Percentiles rank a stretch among this genome's conserved stretches.
phyloP scores from a whole-genome alignment of 2,329 filamentous ascomycete genomes.

The Penicillium sp. region DNA sequence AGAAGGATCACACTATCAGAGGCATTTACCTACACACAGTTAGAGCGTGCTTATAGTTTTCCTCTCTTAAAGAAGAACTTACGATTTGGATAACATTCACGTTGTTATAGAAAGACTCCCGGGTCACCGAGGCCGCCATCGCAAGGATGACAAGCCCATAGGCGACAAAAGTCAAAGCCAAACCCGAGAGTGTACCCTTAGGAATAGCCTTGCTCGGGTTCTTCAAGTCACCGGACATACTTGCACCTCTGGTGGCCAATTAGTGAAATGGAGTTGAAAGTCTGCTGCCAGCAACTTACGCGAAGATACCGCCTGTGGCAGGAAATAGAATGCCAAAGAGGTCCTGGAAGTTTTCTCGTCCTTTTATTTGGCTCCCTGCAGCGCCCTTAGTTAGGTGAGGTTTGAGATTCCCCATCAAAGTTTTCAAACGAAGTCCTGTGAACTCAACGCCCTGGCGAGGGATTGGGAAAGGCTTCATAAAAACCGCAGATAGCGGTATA shows the following conservation, averaged over 20 bases:
- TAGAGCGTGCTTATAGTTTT: constrained; percentile 1
- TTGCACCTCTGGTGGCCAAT: constrained; percentile 59
- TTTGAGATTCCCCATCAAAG: constrained; percentile 70
- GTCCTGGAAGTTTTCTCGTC: constrained; percentile 70
- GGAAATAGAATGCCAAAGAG: constrained; percentile 86
- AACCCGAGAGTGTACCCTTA: constrained; percentile 75
- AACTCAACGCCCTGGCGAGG: constrained; percentile 65
- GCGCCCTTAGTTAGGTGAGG: constrained; percentile 64
- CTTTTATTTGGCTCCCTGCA: constrained; percentile 60
- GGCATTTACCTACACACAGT: constrained; percentile 60
- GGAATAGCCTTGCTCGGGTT: constrained; percentile 83
- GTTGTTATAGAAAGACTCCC: constrained; percentile 69
- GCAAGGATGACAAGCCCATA: constrained; percentile 76
- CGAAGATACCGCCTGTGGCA: constrained; percentile 60
- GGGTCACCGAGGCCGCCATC: constrained; percentile 72
- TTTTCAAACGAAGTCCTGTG: constrained; percentile 70
- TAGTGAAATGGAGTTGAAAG: constrained; percentile 55
- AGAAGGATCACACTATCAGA: constrained; percentile 71
- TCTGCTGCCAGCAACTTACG: constrained; percentile 38
- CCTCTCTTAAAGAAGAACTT: constrained; percentile 23
- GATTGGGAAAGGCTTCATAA: constrained; percentile 66
- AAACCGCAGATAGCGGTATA: constrained; percentile 74
- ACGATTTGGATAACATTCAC: constrained; percentile 75
- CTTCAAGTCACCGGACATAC: constrained; percentile 83
- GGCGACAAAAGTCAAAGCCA: constrained; percentile 70